These are phyloP conservation scores for Sarocladium strictum DNA, from an alignment of 2,329 filamentous ascomycete genomes.

Conservation along the genomic window DNA sequence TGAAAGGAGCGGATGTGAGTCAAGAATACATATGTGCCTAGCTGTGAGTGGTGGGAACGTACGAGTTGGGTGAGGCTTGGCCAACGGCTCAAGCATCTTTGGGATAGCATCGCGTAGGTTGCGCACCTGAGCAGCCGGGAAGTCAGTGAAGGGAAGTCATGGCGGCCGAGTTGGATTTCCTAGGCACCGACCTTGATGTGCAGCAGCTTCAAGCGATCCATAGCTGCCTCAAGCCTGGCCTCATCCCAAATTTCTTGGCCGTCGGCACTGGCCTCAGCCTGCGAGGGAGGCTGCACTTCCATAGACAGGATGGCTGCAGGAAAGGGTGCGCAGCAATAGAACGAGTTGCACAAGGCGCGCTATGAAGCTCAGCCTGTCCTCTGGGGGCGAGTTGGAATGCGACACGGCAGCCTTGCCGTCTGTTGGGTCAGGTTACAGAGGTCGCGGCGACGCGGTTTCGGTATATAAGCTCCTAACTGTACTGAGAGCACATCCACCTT, in stretches of 20 bases:
- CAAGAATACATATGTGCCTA: not conserved
- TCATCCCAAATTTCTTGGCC: constrained; percentile 37
- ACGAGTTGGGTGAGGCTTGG: constrained; percentile 45
- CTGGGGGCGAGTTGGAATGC: not conserved
- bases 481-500: no score
- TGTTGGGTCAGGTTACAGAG: not conserved
- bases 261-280: constrained; percentile 16
- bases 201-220: constrained; percentile 47
- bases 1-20: not conserved
- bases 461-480: not conserved
- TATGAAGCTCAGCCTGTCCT: not conserved
- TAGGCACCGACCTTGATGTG: constrained; percentile 46
- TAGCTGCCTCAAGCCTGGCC: constrained; percentile 40
- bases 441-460: not conserved
- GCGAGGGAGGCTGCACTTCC: not conserved
- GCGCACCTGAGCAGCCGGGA: constrained; percentile 21
- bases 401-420: not conserved
- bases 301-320: not conserved
- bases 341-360: not conserved
- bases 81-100: constrained; percentile 40
- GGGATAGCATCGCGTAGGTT: constrained; percentile 30
- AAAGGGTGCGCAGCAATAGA: not conserved
- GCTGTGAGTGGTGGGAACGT: constrained; percentile 21
- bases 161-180: not conserved
- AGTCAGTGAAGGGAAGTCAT: not conserved